Percentiles rank a stretch among this genome's conserved stretches.
Conservation (phyloP, 2,329 filamentous ascomycete genomes). For the Nemania diffusa region DNA sequence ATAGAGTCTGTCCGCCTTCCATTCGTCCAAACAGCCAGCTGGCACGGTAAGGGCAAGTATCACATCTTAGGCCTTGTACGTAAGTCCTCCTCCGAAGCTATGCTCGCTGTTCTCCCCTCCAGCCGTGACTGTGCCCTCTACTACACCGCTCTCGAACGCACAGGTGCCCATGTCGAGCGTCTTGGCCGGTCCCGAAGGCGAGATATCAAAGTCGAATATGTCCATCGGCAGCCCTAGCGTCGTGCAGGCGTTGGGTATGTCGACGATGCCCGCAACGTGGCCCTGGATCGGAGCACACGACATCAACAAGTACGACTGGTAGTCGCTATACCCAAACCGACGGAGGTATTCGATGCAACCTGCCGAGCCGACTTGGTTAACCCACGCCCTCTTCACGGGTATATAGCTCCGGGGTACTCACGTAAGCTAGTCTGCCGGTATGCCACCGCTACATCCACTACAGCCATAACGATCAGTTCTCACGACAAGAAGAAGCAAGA, state of each 20-base stretch:
- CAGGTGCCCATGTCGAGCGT: conserved; percentile 74
- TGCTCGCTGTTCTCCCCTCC: conserved; percentile 60
- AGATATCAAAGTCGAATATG: conserved; percentile 94
- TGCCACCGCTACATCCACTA: conserved; percentile 81
- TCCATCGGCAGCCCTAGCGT: conserved; percentile 90
- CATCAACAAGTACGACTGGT: conserved; percentile 87
- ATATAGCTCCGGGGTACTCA: conserved; percentile 39
- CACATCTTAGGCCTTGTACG: conserved; percentile 52
- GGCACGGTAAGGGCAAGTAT: not conserved
- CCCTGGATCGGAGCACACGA: conserved; percentile 89
- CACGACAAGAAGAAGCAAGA: not conserved
- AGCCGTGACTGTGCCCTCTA: conserved; percentile 55
- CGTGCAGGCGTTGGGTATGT: conserved; percentile 91
- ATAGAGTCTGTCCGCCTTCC: too few species aligned
- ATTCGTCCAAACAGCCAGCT: not conserved
- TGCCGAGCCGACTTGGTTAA: conserved; percentile 32
- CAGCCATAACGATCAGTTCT: conserved; percentile 4
- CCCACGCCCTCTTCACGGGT: not conserved
- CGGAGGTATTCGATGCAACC: conserved; percentile 82
- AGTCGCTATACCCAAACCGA: conserved; percentile 74
- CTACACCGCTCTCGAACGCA: conserved; percentile 67
- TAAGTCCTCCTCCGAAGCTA: conserved; percentile 63
- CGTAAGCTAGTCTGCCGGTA: conserved; percentile 83
- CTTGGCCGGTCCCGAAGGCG: conserved; percentile 67
- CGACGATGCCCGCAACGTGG: conserved; percentile 88